These are phyloP conservation scores for Hansfordia pulvinata DNA, from an alignment of 2,329 filamentous ascomycete genomes.

Conservation along the genomic window DNA sequence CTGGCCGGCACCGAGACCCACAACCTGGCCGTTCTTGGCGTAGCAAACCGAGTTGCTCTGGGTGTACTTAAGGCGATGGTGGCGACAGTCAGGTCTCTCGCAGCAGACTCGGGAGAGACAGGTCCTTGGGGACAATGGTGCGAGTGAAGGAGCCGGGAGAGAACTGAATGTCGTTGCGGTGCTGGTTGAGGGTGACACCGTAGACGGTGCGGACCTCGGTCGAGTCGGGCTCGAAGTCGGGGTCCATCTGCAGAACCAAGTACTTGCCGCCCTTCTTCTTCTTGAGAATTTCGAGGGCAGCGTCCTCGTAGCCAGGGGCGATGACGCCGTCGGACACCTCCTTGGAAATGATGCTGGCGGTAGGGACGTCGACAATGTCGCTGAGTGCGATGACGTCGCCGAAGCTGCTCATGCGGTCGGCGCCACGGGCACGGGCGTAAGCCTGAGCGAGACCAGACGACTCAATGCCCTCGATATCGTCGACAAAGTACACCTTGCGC, in stretches of 20 bases:
- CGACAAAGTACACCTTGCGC: conserved; percentile 96
- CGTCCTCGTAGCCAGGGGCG: conserved; percentile 72
- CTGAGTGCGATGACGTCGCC: conserved; percentile 92
- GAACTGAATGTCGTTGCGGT: conserved; percentile 85
- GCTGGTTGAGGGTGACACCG: conserved; percentile 76
- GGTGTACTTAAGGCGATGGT: conserved; percentile 98
- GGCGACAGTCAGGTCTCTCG: conserved; percentile 83
- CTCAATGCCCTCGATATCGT: conserved; percentile 84
- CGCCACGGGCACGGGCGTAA: conserved; percentile 87
- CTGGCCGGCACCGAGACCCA: conserved; percentile 90
- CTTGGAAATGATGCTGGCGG: conserved; percentile 93
- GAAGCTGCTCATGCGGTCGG: conserved; percentile 97
- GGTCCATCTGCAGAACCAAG: conserved; percentile 89
- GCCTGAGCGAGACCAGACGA: conserved; percentile 79
- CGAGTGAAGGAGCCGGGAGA: conserved; percentile 73
- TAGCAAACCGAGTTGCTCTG: conserved; percentile 99
- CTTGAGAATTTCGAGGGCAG: conserved; percentile 78
- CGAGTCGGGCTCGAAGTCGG: conserved; percentile 67
- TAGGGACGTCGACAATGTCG: conserved; percentile 79
- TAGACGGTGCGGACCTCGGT: conserved; percentile 81
- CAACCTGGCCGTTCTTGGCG: conserved; percentile 80
- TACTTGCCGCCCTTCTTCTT: conserved; percentile 99
- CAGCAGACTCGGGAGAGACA: conserved; percentile 63
- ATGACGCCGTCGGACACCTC: conserved; percentile 97
- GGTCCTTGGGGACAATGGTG: conserved; percentile 76